A percentile compares a stretch with the other conserved stretches of the same genome.
Evolutionary conservation across 2,329 filamentous ascomycete species (phyloP).

Genomic region (Orbilia brochopaga): DNA sequence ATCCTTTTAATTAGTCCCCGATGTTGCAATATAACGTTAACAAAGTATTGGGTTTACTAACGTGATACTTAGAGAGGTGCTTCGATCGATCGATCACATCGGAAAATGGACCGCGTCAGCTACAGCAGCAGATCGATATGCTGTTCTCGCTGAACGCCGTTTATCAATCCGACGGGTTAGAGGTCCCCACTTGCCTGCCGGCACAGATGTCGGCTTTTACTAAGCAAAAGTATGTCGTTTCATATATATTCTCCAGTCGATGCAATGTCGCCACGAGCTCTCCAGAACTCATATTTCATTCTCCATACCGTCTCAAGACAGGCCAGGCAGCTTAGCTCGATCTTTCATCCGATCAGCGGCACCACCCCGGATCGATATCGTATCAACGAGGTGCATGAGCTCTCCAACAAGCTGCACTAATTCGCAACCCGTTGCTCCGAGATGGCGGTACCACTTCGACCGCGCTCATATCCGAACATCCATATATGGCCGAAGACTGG

Average conservation of each 20-base stretch:
- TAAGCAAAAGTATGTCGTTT: slow-evolving; percentile 1
- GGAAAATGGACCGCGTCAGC: too few species aligned
- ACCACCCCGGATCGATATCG: slow-evolving; percentile 36
- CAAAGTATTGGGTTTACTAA: too few species aligned
- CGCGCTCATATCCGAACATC: neutral
- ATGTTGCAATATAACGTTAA: too few species aligned
- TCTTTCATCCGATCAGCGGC: slow-evolving; percentile 9
- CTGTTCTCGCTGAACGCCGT: too few species aligned
- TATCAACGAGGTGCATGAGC: slow-evolving; percentile 40
- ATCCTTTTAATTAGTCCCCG: too few species aligned
- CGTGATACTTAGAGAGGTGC: too few species aligned
- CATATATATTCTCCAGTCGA: slow-evolving; percentile 45
- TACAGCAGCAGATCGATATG: too few species aligned
- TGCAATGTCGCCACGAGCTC: slow-evolving; percentile 6
- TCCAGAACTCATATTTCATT: slow-evolving; percentile 12
- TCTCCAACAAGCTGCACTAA: slow-evolving; percentile 38
- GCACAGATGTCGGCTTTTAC: neutral
- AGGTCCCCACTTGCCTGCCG: too few species aligned
- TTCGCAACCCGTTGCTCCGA: slow-evolving; percentile 9
- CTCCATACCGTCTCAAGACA: neutral
- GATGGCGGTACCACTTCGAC: neutral
- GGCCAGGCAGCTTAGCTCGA: slow-evolving; percentile 8
- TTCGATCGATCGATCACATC: too few species aligned
- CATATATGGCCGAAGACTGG: neutral
- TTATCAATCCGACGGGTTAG: too few species aligned